Percentiles rank a stretch among this genome's conserved stretches.
Conservation (phyloP, 2,329 filamentous ascomycete genomes). For the Trichoderma guizhouense region DNA sequence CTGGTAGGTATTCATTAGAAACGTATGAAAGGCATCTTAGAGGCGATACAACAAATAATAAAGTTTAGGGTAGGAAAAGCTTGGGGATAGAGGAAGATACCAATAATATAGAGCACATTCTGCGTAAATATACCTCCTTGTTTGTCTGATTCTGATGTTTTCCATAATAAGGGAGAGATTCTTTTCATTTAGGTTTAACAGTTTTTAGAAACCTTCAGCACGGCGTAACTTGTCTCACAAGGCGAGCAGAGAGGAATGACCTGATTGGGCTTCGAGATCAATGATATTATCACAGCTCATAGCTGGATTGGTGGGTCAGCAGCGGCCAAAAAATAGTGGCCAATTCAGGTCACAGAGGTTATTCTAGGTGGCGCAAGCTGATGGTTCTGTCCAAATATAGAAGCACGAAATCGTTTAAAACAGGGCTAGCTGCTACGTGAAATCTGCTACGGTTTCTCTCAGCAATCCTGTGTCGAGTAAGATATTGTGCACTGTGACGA, state of each 20-base stretch:
- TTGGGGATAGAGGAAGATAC: neutral
- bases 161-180: neutral
- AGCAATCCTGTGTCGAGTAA: neutral
- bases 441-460: neutral
- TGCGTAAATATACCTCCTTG: neutral
- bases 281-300: neutral
- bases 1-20: neutral
- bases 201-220: neutral
- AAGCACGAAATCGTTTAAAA: neutral
- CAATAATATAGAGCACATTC: neutral
- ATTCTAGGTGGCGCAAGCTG: neutral
- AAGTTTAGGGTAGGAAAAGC: neutral
- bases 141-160: neutral
- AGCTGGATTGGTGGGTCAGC: neutral
- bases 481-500: neutral
- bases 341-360: neutral
- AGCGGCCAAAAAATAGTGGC: neutral
- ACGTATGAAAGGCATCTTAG: neutral
- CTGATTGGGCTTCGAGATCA: neutral
- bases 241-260: neutral
- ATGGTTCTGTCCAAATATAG: neutral
- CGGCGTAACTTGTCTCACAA: neutral
- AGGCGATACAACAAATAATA: neutral
- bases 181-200: neutral
- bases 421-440: neutral